Evolutionary conservation across 202 grass and related monocot species (phyloP).

Genomic region (Elaeis oleifera): DNA sequence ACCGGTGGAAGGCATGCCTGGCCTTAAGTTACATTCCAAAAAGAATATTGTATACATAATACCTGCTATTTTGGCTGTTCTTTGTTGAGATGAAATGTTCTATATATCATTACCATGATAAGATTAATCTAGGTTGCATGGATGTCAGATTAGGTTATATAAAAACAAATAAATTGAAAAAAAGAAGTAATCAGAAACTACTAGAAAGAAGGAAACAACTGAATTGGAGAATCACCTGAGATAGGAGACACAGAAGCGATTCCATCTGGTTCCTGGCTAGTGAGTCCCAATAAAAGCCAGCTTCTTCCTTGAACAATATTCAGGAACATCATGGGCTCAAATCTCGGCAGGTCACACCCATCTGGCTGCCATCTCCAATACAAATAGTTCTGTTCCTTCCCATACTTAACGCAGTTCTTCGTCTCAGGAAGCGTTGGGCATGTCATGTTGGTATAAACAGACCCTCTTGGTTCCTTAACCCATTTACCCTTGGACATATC

Average conservation of each 20-base stretch:
- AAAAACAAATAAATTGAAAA: too few species aligned
- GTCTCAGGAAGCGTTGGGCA: slow-evolving; percentile 2
- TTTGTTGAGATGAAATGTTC: too few species aligned
- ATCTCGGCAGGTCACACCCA: slow-evolving; percentile 24
- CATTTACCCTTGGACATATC: slow-evolving; percentile 14
- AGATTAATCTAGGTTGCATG: too few species aligned
- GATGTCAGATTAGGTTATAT: too few species aligned
- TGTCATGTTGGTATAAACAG: slow-evolving; percentile 22
- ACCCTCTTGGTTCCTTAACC: slow-evolving; percentile 13
- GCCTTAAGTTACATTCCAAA: too few species aligned
- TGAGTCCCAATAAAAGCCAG: slow-evolving; percentile 50
- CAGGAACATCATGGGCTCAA: slow-evolving; percentile 30
- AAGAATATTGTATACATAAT: too few species aligned
- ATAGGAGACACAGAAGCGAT: slow-evolving; percentile 40
- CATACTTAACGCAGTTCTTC: slow-evolving; percentile 23
- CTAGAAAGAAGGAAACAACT: too few species aligned
- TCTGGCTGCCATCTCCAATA: slow-evolving; percentile 46
- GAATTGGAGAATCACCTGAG: slow-evolving; percentile 4
- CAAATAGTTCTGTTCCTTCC: slow-evolving; percentile 31
- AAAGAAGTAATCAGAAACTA: too few species aligned
- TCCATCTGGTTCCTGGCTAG: slow-evolving; percentile 36
- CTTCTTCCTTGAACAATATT: slow-evolving; percentile 21
- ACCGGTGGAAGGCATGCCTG: too few species aligned
- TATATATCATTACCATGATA: too few species aligned
- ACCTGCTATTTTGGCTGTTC: too few species aligned